These are phyloP conservation scores for Crithidia acanthocephali DNA, from an alignment of 208 protist species.

Conservation along the genomic window DNA sequence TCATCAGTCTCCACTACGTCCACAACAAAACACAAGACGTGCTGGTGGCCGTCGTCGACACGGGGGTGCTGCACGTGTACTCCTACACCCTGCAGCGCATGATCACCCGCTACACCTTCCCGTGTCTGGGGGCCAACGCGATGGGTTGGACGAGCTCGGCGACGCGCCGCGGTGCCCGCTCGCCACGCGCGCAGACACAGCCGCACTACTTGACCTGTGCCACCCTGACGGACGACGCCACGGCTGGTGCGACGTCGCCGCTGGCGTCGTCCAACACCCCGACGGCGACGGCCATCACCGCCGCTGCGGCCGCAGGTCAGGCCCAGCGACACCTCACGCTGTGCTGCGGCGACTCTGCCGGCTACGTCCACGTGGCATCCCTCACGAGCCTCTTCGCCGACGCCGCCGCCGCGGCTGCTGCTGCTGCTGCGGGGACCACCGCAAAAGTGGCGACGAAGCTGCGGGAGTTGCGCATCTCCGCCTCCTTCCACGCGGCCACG, in stretches of 20 bases:
- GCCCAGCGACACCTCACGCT: slow-evolving; percentile 9
- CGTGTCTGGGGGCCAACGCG: slow-evolving; percentile 8
- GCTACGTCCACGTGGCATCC: slow-evolving; percentile 29
- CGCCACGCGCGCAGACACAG: neutral
- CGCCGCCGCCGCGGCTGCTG: slow-evolving; percentile 8
- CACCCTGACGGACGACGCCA: slow-evolving; percentile 3
- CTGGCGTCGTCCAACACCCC: neutral
- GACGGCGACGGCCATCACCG: neutral
- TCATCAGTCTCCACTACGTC: slow-evolving; percentile 72
- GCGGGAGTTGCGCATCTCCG: slow-evolving; percentile 16
- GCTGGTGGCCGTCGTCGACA: slow-evolving; percentile 70
- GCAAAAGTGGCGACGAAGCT: neutral
- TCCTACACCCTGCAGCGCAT: slow-evolving; percentile 58
- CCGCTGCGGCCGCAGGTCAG: neutral
- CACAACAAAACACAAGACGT: slow-evolving; percentile 79
- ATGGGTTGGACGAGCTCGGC: neutral
- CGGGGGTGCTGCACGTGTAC: slow-evolving; percentile 73
- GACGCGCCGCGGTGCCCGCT: neutral
- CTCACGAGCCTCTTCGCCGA: slow-evolving; percentile 17
- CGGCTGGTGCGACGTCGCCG: neutral
- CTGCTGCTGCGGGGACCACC: neutral
- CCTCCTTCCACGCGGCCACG: slow-evolving; percentile 32
- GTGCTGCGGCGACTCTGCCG: slow-evolving; percentile 30
- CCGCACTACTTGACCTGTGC: slow-evolving; percentile 34
- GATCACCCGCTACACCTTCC: slow-evolving; percentile 40